phyloP scores from a whole-genome alignment of 2,329 filamentous ascomycete species.

The Pseudogymnoascus sp. region DNA sequence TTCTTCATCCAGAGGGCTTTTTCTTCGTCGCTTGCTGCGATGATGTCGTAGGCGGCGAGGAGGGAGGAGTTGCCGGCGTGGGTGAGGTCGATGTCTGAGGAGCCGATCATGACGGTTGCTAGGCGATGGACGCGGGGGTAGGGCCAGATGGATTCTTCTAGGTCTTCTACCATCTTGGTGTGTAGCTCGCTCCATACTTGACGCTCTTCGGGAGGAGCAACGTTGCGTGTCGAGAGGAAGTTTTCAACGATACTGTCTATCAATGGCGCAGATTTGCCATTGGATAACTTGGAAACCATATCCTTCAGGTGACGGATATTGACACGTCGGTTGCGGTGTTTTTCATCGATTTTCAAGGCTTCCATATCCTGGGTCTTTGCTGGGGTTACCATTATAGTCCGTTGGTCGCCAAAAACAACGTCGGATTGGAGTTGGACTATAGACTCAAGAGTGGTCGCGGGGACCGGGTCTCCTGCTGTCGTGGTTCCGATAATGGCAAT shows the following conservation, averaged over 20 bases:
- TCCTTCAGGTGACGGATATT: slow-evolving; percentile 58
- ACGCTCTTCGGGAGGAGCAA: slow-evolving; percentile 19
- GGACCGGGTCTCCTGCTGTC: slow-evolving; percentile 43
- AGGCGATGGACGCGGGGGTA: slow-evolving; percentile 55
- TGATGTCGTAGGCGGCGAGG: slow-evolving; percentile 33
- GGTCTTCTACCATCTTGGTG: slow-evolving; percentile 24
- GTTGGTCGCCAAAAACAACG: slow-evolving; percentile 39
- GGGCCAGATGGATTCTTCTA: slow-evolving; percentile 47
- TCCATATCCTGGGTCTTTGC: slow-evolving; percentile 31
- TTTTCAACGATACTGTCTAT: slow-evolving; percentile 22
- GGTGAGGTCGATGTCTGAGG: slow-evolving; percentile 35
- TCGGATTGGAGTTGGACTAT: slow-evolving; percentile 35
- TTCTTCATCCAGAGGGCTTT: slow-evolving; percentile 34
- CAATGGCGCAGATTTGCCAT: slow-evolving; percentile 17
- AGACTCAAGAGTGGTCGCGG: slow-evolving; percentile 33
- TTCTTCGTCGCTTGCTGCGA: slow-evolving; percentile 37
- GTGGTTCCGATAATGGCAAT: slow-evolving; percentile 77
- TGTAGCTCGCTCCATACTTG: slow-evolving; percentile 11
- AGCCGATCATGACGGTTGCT: slow-evolving; percentile 40
- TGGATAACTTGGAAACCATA: slow-evolving; percentile 41
- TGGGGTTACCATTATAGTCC: slow-evolving; percentile 47
- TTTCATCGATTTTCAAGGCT: slow-evolving; percentile 40
- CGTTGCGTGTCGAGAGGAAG: slow-evolving; percentile 16
- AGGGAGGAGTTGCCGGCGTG: slow-evolving; percentile 16
- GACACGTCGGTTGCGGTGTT: slow-evolving; percentile 42